A percentile compares a stretch with the other conserved stretches of the same genome.
These are phyloP conservation scores for Verticillium nubilum DNA, from an alignment of 2,329 filamentous ascomycete species.

Conservation along the genomic window DNA sequence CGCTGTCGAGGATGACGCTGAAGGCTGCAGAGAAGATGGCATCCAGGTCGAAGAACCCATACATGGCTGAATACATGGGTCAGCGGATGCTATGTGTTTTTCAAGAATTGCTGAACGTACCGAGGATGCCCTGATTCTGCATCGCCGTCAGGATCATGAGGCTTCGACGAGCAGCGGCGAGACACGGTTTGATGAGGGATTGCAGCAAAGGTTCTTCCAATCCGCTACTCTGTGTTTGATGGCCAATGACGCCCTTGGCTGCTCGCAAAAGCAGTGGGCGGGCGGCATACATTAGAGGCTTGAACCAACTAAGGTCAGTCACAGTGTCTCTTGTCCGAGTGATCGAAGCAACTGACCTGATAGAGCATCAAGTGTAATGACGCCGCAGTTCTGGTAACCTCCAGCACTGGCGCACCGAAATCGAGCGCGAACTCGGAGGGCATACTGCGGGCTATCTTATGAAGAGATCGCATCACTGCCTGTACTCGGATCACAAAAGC, in stretches of 20 bases:
- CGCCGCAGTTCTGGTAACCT: not conserved
- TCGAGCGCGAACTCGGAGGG: not conserved
- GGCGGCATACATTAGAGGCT: not conserved
- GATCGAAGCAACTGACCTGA: not conserved
- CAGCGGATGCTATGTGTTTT: not conserved
- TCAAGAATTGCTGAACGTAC: not conserved
- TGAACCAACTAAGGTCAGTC: not conserved
- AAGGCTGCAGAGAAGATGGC: not conserved
- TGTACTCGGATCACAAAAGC: not conserved
- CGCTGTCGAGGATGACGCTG: not conserved
- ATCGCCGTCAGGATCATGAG: not conserved
- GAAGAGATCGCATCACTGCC: not conserved
- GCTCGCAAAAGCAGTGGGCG: not conserved
- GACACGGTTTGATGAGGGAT: not conserved
- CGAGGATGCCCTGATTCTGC: not conserved
- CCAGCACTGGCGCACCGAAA: not conserved
- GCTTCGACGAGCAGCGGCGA: conserved; percentile 1
- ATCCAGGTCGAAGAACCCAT: not conserved
- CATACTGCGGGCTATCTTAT: not conserved
- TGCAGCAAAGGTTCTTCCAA: not conserved
- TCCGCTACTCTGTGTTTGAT: not conserved
- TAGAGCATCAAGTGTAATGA: conserved; percentile 1
- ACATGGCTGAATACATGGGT: not conserved
- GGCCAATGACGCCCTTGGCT: not conserved
- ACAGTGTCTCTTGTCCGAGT: not conserved